Conservation (phyloP, 306 rosid genomes). For the Datisca glomerata region DNA sequence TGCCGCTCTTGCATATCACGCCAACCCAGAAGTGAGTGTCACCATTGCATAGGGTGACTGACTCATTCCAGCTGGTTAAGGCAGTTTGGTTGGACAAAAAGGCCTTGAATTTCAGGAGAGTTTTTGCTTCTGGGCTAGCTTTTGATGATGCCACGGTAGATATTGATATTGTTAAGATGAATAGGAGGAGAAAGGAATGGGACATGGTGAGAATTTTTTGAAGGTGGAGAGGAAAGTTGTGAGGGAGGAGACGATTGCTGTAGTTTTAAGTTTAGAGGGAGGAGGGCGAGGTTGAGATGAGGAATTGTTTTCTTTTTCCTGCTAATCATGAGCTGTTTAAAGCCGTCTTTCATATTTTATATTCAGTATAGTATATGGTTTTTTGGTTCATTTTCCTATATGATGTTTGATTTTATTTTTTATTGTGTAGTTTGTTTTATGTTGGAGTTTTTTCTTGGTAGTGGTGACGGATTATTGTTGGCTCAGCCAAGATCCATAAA, state of each 20-base stretch:
- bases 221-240: neutral
- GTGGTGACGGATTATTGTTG: neutral
- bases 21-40: constrained; percentile 31
- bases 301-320: too few species aligned
- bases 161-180: too few species aligned
- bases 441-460: neutral
- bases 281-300: neutral
- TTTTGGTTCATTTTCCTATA: neutral
- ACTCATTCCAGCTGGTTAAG: constrained; percentile 25
- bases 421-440: neutral
- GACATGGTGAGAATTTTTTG: neutral
- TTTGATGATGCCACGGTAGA: constrained; percentile 8
- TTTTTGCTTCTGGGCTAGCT: constrained; percentile 10
- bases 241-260: neutral
- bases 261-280: too few species aligned
- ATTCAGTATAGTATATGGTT: neutral
- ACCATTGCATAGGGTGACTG: constrained; percentile 20
- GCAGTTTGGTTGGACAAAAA: constrained; percentile 27
- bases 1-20: constrained; percentile 22
- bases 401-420: neutral
- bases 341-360: neutral
- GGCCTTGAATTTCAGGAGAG: constrained; percentile 38
- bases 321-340: neutral
- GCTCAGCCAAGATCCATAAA: neutral
- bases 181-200: too few species aligned